Evolutionary conservation across 768 basidiomycete genomes (phyloP).

Genomic region (Serendipita indica): DNA sequence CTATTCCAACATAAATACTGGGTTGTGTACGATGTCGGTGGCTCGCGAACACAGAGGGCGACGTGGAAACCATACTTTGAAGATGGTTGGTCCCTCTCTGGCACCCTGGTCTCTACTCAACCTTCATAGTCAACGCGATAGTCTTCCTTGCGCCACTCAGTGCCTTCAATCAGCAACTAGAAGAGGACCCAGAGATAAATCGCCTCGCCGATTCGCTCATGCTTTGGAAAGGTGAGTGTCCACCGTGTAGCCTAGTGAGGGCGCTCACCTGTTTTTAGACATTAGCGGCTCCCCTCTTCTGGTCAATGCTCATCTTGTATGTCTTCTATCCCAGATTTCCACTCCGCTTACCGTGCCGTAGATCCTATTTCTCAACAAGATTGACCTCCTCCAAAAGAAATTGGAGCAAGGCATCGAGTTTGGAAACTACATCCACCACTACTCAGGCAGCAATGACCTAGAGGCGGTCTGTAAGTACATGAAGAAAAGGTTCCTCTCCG

Average conservation of each 20-base stretch:
- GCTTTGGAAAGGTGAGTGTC: conserved; percentile 10
- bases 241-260: not conserved
- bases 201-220: conserved; percentile 14
- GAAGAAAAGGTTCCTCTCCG: conserved; percentile 2
- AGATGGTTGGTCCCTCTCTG: conserved; percentile 9
- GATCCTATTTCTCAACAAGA: conserved; percentile 26
- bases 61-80: conserved; percentile 14
- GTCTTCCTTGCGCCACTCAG: conserved; percentile 14
- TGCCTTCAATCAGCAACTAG: conserved; percentile 14
- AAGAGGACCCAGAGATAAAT: conserved; percentile 12
- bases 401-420: conserved; percentile 42
- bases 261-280: not conserved
- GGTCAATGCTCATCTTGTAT: not conserved
- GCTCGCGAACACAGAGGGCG: conserved; percentile 13
- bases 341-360: not conserved
- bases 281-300: not conserved
- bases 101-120: not conserved
- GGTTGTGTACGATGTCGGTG: conserved; percentile 13
- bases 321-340: not conserved
- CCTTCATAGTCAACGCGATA: conserved; percentile 12
- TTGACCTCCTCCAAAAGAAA: conserved; percentile 24
- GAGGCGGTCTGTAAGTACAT: conserved; percentile 9
- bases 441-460: conserved; percentile 16
- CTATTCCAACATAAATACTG: not conserved
- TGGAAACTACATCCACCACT: conserved; percentile 45